Conservation (phyloP, 179 eudicot genomes). For the Spergularia azorica region DNA sequence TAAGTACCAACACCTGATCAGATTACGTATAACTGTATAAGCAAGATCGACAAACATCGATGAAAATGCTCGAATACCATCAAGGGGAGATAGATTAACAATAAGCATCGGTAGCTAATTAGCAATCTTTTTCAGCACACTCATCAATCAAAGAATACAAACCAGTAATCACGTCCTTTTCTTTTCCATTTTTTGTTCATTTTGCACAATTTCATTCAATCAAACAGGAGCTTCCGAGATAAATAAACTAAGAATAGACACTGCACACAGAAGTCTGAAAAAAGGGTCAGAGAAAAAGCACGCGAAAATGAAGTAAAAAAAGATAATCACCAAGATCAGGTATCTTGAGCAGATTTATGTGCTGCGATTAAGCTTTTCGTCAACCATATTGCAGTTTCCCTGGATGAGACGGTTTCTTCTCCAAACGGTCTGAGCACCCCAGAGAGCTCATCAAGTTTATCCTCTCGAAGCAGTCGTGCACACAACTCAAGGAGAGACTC, state of each 20-base stretch:
- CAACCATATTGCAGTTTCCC: conserved; percentile 98
- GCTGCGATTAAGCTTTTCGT: conserved; percentile 90
- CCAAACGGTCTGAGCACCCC: conserved; percentile 90
- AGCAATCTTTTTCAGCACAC: conserved; percentile 16
- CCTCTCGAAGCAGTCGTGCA: conserved; percentile 80
- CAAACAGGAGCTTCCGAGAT: conserved; percentile 8
- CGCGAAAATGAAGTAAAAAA: conserved; percentile 15
- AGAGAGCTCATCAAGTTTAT: conserved; percentile 76
- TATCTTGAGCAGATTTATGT: conserved; percentile 46
- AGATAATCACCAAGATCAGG: conserved; percentile 5
- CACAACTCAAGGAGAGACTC: conserved; percentile 93
- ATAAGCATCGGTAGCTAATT: background rate
- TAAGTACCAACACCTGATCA: too few relatives aligned
- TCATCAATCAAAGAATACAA: conserved; percentile 25
- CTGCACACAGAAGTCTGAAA: conserved; percentile 11
- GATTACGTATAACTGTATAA: background rate
- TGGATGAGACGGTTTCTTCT: conserved; percentile 82
- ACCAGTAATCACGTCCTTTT: conserved; percentile 6
- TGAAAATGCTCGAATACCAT: background rate
- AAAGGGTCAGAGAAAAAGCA: conserved; percentile 3
- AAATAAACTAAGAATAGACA: background rate
- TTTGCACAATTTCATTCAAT: conserved; percentile 3
- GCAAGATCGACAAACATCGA: background rate
- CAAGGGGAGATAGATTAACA: background rate
- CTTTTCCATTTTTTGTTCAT: background rate